Conservation (phyloP, 1,139 yeast species). For the Sugiyamaella castrensis region DNA sequence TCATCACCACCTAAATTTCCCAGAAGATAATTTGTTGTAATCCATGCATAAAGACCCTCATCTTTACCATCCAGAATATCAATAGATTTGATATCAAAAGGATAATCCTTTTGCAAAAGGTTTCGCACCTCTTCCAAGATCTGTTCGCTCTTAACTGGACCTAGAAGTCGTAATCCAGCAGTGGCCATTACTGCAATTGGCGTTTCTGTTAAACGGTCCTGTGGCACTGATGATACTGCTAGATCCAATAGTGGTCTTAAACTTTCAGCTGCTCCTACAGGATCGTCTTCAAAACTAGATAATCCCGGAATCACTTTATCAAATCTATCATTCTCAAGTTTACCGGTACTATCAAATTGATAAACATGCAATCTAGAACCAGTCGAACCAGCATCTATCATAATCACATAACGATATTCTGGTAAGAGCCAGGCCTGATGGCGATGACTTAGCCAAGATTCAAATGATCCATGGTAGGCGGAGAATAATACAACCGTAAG, state of each 20-base stretch:
- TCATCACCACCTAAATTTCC: slow-evolving; percentile 61
- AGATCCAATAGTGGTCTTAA: slow-evolving; percentile 69
- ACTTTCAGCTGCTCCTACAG: slow-evolving; percentile 75
- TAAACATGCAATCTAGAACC: slow-evolving; percentile 93
- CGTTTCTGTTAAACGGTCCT: slow-evolving; percentile 63
- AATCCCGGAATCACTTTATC: slow-evolving; percentile 86
- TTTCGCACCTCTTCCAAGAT: slow-evolving; percentile 67
- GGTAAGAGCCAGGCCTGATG: too few species aligned
- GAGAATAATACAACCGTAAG: too few species aligned
- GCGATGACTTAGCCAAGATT: too few species aligned
- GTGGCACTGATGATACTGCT: slow-evolving; percentile 74
- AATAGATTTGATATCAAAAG: slow-evolving; percentile 82
- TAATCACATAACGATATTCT: slow-evolving; percentile 51
- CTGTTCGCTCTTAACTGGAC: slow-evolving; percentile 61
- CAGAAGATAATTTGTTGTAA: slow-evolving; percentile 79
- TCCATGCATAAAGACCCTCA: slow-evolving; percentile 96
- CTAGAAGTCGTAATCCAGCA: slow-evolving; percentile 83
- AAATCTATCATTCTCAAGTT: slow-evolving; percentile 65
- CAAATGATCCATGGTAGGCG: too few species aligned
- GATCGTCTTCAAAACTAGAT: slow-evolving; percentile 76
- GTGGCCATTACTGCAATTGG: slow-evolving; percentile 95
- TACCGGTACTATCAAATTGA: slow-evolving; percentile 77
- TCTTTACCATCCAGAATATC: slow-evolving; percentile 91
- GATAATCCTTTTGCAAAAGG: slow-evolving; percentile 69
- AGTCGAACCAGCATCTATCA: slow-evolving; percentile 94